Evolutionary conservation across 176 grass and related monocot species (phyloP).

Genomic region (Oryza meyeriana): DNA sequence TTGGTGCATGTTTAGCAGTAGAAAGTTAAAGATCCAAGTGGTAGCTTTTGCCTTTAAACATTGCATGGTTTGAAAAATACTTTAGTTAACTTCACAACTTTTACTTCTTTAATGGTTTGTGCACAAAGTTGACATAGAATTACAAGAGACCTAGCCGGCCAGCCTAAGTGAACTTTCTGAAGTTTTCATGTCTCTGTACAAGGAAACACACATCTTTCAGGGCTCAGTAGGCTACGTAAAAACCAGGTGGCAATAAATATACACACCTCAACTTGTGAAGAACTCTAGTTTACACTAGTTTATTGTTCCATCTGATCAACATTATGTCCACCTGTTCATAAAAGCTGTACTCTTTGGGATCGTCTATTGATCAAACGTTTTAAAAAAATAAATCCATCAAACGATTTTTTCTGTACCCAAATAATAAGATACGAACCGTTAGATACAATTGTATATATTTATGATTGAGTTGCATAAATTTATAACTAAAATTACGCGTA

Average conservation of each 20-base stretch:
- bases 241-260: neutral
- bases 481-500: no score
- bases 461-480: no score
- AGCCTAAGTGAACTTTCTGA: neutral
- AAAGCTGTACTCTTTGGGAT: neutral
- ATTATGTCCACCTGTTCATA: neutral
- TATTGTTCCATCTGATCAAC: neutral
- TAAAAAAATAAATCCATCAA: no score
- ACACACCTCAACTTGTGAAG: neutral
- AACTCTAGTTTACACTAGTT: neutral
- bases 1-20: neutral
- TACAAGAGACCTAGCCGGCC: neutral
- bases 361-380: no score
- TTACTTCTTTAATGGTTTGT: slow-evolving; percentile 20
- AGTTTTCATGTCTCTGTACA: neutral
- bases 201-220: neutral
- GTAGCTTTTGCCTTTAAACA: slow-evolving; percentile 10
- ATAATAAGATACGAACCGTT: no score
- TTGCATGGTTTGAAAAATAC: neutral
- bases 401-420: no score
- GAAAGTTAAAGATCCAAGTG: slow-evolving; percentile 21
- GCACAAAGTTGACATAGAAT: slow-evolving; percentile 2
- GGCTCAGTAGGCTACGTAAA: neutral
- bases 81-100: neutral
- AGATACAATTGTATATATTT: no score